A percentile compares a stretch with the other conserved stretches of the same genome.
phyloP scores from a whole-genome alignment of 2,329 filamentous ascomycete species.

The Trichoderma simmonsii region DNA sequence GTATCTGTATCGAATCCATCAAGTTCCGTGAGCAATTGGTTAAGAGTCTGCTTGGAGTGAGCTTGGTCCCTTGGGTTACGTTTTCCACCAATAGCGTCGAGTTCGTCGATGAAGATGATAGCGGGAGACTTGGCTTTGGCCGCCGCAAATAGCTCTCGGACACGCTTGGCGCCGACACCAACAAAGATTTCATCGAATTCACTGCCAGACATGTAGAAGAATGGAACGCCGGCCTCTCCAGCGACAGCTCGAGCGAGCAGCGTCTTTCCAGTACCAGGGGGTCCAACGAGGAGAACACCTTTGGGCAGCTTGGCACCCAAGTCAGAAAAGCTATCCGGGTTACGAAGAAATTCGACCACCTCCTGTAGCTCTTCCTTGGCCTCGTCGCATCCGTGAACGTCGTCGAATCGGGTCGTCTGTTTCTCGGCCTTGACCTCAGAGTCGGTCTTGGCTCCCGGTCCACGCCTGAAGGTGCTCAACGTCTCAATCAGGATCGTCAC shows the following conservation, averaged over 20 bases:
- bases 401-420: slow-evolving; percentile 84
- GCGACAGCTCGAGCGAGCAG: slow-evolving; percentile 92
- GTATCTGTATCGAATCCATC: slow-evolving; percentile 95
- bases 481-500: slow-evolving; percentile 81
- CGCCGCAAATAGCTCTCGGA: slow-evolving; percentile 84
- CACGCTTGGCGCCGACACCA: slow-evolving; percentile 92
- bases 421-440: slow-evolving; percentile 90
- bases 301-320: slow-evolving; percentile 96
- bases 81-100: slow-evolving; percentile 92
- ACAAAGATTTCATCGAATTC: slow-evolving; percentile 99
- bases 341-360: slow-evolving; percentile 91
- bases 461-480: slow-evolving; percentile 72
- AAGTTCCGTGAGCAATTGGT: slow-evolving; percentile 93
- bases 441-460: slow-evolving; percentile 64
- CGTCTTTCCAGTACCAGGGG: slow-evolving; percentile 96
- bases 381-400: slow-evolving; percentile 96
- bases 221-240: slow-evolving; percentile 93
- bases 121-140: slow-evolving; percentile 83
- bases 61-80: slow-evolving; percentile 89
- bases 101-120: slow-evolving; percentile 93
- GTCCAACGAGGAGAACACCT: slow-evolving; percentile 90
- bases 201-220: slow-evolving; percentile 99
- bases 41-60: slow-evolving; percentile 95
- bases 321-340: slow-evolving; percentile 88
- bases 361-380: slow-evolving; percentile 98